Conservation (phyloP, 106 monocot genomes). For the Cymbidium sinense region DNA sequence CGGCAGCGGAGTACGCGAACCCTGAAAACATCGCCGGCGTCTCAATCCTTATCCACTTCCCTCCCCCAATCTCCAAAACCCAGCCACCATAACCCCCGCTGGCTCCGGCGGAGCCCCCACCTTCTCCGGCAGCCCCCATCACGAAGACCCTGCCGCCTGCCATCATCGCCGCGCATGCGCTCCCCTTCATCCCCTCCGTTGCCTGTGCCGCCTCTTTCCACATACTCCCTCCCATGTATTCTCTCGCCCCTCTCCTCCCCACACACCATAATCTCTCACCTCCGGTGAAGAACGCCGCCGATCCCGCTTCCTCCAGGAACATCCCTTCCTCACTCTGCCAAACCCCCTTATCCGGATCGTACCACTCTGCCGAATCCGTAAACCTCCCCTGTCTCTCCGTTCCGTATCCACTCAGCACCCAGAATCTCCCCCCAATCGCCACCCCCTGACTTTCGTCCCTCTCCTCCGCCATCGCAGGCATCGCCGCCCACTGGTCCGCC, state of each 20-base stretch:
- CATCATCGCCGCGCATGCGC: not conserved
- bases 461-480: constrained; percentile 54
- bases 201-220: not conserved
- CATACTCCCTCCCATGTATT: constrained; percentile 1
- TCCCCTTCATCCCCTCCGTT: not conserved
- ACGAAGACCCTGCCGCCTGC: constrained; percentile 5
- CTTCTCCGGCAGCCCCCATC: constrained; percentile 5
- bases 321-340: constrained; percentile 5
- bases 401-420: constrained; percentile 43
- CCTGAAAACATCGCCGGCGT: constrained; percentile 5
- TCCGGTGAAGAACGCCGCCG: not conserved
- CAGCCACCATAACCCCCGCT: not conserved
- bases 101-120: not conserved
- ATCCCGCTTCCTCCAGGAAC: not conserved
- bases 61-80: constrained; percentile 6
- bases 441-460: constrained; percentile 62
- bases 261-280: not conserved
- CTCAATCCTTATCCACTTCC: not conserved
- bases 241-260: not conserved
- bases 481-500: constrained; percentile 40
- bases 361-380: constrained; percentile 19
- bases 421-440: constrained; percentile 32
- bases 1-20: constrained; percentile 6
- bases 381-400: constrained; percentile 50
- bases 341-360: not conserved